Evolutionary conservation across 768 basidiomycete genomes (phyloP), one percentile per base, ranked within the genome.

Genomic region (Termitomyces sp.): DNA sequence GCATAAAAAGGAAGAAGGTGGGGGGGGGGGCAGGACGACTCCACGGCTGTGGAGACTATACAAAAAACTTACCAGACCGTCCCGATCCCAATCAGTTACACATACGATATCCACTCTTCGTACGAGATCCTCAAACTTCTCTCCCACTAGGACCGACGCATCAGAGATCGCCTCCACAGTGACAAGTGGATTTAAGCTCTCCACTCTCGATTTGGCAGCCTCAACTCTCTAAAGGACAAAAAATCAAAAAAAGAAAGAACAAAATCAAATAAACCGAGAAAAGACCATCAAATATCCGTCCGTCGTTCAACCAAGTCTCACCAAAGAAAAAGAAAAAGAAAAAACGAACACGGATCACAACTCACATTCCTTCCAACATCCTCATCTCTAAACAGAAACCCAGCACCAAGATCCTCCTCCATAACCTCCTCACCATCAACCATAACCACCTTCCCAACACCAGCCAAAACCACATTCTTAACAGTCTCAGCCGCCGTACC

Each of bases 381-480:
- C 64, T 89, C 88, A 67, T 97, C 94, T 72, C 95, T 81, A 76
- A 92, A 96, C 75, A 98, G 89, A 80, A 98, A 97, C 14, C 94
- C 92, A 4, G 88, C 84, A 12, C 94, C 94, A 38, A 98, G 83
- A 76, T 98, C 97, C 72, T 93, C 88, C 71, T 89, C 87, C 20
- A 77, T 70, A 38, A 99, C 92, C 12, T 82, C 77, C 64, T 85
- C 87, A 25, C 80, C 79, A 75, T 99, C 97, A 66, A 92, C 82
- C 45, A 98, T 82, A 62, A 97, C 79, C 63, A 99, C 76, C 71
- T 86, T 88, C 31, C 97, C 97, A 59, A 99, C 92, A 45, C 97
- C 97, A 10, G 97, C 92, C 51, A 99, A 83, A 17, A 98, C 96
- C 70, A 99, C 91, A 71, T 99, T 99, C 77, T 98, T 99, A 74